phyloP scores from a whole-genome alignment of 2,329 filamentous ascomycete species.

The Ophiognomonia clavigignenti-juglandacearum region DNA sequence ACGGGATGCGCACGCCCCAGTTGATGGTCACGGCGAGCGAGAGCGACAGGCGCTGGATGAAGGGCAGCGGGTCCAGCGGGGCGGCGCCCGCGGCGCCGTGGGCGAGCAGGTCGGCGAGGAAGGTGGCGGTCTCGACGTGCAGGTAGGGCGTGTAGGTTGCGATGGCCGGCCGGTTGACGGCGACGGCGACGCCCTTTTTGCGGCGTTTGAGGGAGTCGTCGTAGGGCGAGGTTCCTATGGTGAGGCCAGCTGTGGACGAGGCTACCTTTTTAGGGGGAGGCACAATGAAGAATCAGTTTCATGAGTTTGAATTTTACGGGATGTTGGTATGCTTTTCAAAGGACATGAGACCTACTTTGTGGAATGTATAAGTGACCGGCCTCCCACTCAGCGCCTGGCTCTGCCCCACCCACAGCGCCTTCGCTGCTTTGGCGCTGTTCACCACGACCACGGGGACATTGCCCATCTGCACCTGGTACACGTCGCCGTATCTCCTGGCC shows the following conservation, averaged over 20 bases:
- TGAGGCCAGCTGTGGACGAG: slow-evolving; percentile 33
- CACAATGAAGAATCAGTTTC: neutral
- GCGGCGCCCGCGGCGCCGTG: slow-evolving; percentile 46
- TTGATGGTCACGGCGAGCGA: slow-evolving; percentile 18
- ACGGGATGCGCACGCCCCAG: slow-evolving; percentile 18
- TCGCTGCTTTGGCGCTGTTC: slow-evolving; percentile 62
- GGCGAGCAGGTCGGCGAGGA: slow-evolving; percentile 50
- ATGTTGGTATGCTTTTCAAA: neutral
- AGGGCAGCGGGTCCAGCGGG: slow-evolving; percentile 14
- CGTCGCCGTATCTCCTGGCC: slow-evolving; percentile 25
- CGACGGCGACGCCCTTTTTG: slow-evolving; percentile 61
- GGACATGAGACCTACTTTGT: slow-evolving; percentile 39
- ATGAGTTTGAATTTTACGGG: neutral
- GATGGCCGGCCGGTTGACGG: slow-evolving; percentile 59
- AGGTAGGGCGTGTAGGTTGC: slow-evolving; percentile 66
- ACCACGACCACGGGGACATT: slow-evolving; percentile 59
- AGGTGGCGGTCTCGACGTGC: slow-evolving; percentile 53
- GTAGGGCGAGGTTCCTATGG: slow-evolving; percentile 64
- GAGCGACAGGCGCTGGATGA: slow-evolving; percentile 16
- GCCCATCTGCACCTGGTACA: slow-evolving; percentile 30
- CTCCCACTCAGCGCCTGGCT: slow-evolving; percentile 61
- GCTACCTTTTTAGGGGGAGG: too few relatives aligned
- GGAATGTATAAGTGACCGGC: slow-evolving; percentile 58
- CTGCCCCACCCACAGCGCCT: slow-evolving; percentile 60
- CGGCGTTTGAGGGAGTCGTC: slow-evolving; percentile 62